Evolutionary conservation across 352 stramenopile genomes (phyloP), one percentile per base, ranked within the genome.

Genomic region (Albugo laibachii): DNA sequence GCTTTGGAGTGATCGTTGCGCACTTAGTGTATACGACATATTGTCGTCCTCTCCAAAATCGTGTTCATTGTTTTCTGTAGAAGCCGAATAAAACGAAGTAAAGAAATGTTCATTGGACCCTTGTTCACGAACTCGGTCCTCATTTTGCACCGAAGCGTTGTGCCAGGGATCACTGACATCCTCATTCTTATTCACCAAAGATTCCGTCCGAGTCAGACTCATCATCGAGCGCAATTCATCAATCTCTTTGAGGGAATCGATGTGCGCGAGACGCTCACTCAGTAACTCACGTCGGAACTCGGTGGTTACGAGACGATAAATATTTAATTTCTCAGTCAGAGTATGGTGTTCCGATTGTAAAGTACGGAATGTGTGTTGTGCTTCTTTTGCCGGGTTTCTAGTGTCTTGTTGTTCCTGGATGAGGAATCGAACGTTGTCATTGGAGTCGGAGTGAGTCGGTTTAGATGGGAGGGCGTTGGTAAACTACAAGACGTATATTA

Each of bases 271-370:
- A 45, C 72, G 66, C 55, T 88, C 75, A 53, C 79, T 70, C 48
- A 88, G 62, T 52, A 88, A 62, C 34, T 83, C 68, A 38, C 70
- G 67, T 52, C 80, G 81, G 37, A 88, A 56, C 49, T 85, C 79
- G 38, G 65, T 45, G 15, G 70, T 56, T 0, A 85, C 41, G 18
- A 66, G 68, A 45, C 58, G 53, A 52, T 78, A 82, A 6, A 88
- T 56, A 39, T 62, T 51, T 13, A 83, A 16, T 0, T 69, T 62
- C 47, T 83, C 62, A 27, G 59, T 65, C 0, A 61, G 53, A 6
- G 81, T 45, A 41, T 52, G 57, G 36, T 88, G 70, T 44, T 82
- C 75, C 12, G 62, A 63, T 34, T 65, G 62, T 41, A 85, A 49
- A 24, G 70, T 63, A 15, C 68, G 57, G 45, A 85, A 65, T 14